Evolutionary conservation across 495 filamentous ascomycete genomes (phyloP).

Genomic region (Penicillium tannophilum): DNA sequence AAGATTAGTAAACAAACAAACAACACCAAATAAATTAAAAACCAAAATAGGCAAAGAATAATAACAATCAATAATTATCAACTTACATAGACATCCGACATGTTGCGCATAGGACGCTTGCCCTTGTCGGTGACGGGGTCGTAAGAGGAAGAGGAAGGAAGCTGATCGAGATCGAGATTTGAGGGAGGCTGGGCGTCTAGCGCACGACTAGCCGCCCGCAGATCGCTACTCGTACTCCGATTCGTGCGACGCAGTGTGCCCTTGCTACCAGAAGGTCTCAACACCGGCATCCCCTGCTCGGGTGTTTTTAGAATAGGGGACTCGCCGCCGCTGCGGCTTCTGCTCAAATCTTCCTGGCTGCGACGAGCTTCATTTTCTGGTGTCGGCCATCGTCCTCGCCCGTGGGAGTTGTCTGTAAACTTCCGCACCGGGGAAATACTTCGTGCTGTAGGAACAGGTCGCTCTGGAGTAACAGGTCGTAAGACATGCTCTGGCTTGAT

Average conservation of each 20-base stretch:
- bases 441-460: slow-evolving; percentile 16
- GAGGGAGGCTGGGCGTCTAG: slow-evolving; percentile 32
- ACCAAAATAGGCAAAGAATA: slow-evolving; percentile 17
- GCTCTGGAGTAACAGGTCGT: slow-evolving; percentile 18
- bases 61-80: slow-evolving; percentile 13
- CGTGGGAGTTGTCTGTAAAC: slow-evolving; percentile 55
- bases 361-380: slow-evolving; percentile 43
- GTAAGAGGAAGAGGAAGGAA: slow-evolving; percentile 63
- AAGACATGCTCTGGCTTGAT: slow-evolving; percentile 47
- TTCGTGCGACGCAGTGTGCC: slow-evolving; percentile 67
- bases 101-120: slow-evolving; percentile 78
- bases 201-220: slow-evolving; percentile 66
- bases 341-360: slow-evolving; percentile 37
- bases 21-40: slow-evolving; percentile 21
- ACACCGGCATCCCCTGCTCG: slow-evolving; percentile 37
- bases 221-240: slow-evolving; percentile 76
- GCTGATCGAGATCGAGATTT: slow-evolving; percentile 45
- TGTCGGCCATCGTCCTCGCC: slow-evolving; percentile 52
- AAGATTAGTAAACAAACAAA: slow-evolving; percentile 33
- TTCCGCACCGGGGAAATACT: slow-evolving; percentile 44
- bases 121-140: slow-evolving; percentile 83
- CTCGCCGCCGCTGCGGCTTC: slow-evolving; percentile 33
- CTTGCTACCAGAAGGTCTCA: slow-evolving; percentile 37
- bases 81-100: slow-evolving; percentile 95
- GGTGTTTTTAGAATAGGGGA: slow-evolving; percentile 30